A percentile compares a stretch with the other conserved stretches of the same genome.
Evolutionary conservation across 768 basidiomycete genomes (phyloP).

Genomic region (Boletellus ananiceps): DNA sequence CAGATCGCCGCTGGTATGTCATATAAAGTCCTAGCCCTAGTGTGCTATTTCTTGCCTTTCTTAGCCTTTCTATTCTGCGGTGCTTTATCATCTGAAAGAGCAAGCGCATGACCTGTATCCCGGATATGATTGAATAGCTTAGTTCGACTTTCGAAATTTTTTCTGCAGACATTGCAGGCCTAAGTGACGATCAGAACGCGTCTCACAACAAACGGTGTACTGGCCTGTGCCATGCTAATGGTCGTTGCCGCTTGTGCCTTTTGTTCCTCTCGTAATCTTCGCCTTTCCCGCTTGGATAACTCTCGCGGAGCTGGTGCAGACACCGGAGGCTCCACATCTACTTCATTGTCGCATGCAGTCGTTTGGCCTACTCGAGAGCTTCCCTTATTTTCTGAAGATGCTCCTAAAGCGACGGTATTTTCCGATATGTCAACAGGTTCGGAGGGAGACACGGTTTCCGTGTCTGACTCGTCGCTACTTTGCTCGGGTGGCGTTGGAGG

Average conservation of each 20-base stretch:
- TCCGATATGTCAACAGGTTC: constrained; percentile 1
- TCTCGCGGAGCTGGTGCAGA: constrained; percentile 16
- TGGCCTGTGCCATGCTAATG: constrained; percentile 5
- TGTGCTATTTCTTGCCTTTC: constrained; percentile 20
- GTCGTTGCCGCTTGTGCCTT: constrained; percentile 37
- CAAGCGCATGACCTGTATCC: constrained; percentile 65
- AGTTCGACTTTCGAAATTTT: constrained; percentile 60
- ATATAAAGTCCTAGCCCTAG: constrained; percentile 3
- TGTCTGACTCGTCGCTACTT: constrained; percentile 1
- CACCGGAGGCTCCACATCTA: not conserved
- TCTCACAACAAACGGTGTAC: not conserved
- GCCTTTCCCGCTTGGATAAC: constrained; percentile 76
- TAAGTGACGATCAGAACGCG: constrained; percentile 17
- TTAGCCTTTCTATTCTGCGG: constrained; percentile 35
- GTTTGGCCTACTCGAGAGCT: constrained; percentile 5
- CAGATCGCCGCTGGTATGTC: constrained; percentile 5
- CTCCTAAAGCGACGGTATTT: constrained; percentile 7
- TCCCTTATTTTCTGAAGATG: constrained; percentile 3
- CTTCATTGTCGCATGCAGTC: not conserved
- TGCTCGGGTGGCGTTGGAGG: constrained; percentile 13
- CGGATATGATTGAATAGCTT: constrained; percentile 73
- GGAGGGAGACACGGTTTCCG: not conserved
- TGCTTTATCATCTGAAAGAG: constrained; percentile 30
- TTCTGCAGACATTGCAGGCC: constrained; percentile 67
- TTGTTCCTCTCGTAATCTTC: constrained; percentile 72